A percentile compares a stretch with the other conserved stretches of the same genome.
Evolutionary conservation across 2,329 filamentous ascomycete genomes (phyloP).

Genomic region (Fusarium citri): DNA sequence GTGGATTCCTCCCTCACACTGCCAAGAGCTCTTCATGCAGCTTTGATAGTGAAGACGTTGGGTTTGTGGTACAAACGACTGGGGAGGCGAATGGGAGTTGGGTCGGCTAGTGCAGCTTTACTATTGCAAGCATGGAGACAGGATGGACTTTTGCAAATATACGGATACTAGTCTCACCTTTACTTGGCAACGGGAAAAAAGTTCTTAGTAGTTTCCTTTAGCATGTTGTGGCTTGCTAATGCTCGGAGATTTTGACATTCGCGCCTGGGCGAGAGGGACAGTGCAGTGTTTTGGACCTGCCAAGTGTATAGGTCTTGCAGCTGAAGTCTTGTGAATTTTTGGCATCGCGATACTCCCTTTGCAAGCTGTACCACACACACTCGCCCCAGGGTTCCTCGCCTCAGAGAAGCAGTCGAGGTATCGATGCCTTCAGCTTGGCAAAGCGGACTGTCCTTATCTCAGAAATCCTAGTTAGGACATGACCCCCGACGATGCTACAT

Average conservation of each 20-base stretch:
- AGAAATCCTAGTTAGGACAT: constrained; percentile 26
- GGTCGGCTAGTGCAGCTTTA: constrained; percentile 5
- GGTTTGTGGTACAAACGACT: not conserved
- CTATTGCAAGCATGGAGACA: not conserved
- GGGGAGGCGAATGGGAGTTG: constrained; percentile 9
- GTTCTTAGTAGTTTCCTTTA: constrained; percentile 4
- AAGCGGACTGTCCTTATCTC: constrained; percentile 26
- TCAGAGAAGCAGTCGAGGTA: not conserved
- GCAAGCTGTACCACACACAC: not conserved
- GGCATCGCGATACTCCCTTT: not conserved
- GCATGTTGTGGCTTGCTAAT: constrained; percentile 11
- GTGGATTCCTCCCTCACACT: constrained; percentile 5
- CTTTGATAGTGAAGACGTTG: constrained; percentile 2
- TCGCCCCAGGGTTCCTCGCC: not conserved
- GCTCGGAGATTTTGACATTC: constrained; percentile 14
- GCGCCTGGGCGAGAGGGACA: not conserved
- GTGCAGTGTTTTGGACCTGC: not conserved
- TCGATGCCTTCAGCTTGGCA: constrained; percentile 16
- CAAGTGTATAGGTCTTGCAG: not conserved
- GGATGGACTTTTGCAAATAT: constrained; percentile 18
- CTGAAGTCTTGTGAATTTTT: not conserved
- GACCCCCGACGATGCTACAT: constrained; percentile 23
- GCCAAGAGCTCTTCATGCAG: constrained; percentile 23
- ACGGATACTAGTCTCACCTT: constrained; percentile 3
- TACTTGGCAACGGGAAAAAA: constrained; percentile 16